A percentile compares a stretch with the other conserved stretches of the same genome.
These are phyloP conservation scores for Calonectria naviculata DNA, from an alignment of 2,329 filamentous ascomycete genomes.

Conservation along the genomic window DNA sequence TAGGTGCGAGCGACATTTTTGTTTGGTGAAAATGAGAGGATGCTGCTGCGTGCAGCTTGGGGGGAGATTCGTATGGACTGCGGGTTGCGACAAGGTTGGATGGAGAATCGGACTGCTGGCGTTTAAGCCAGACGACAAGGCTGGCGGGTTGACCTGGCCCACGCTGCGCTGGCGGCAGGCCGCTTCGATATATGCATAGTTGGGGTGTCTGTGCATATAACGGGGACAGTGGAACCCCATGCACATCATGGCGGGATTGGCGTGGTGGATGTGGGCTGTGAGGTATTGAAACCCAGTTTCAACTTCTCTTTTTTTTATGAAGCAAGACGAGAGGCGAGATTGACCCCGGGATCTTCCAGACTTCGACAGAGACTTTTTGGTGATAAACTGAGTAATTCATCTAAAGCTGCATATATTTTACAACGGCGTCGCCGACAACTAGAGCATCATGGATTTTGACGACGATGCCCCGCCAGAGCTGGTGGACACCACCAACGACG, in stretches of 20 bases:
- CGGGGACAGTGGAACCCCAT: slow-evolving; percentile 29
- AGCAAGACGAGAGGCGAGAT: not conserved
- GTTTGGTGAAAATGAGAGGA: slow-evolving; percentile 26
- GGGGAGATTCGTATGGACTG: slow-evolving; percentile 17
- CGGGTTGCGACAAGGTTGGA: slow-evolving; percentile 24
- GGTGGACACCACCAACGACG: slow-evolving; percentile 55
- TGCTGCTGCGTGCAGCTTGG: slow-evolving; percentile 17
- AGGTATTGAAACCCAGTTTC: not conserved
- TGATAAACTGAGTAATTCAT: not conserved
- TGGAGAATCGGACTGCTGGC: not conserved
- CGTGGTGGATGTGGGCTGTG: not conserved
- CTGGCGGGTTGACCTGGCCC: slow-evolving; percentile 21
- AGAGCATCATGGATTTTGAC: slow-evolving; percentile 67
- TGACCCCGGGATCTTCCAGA: not conserved
- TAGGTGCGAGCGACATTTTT: slow-evolving; percentile 71
- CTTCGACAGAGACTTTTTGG: not conserved
- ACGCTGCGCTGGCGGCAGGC: slow-evolving; percentile 25
- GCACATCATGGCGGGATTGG: slow-evolving; percentile 13
- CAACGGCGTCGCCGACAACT: not conserved
- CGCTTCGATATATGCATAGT: slow-evolving; percentile 39
- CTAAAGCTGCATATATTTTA: not conserved
- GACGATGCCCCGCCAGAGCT: slow-evolving; percentile 77
- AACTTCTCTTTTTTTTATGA: not conserved
- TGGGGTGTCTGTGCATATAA: slow-evolving; percentile 26
- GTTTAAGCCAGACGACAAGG: slow-evolving; percentile 15